These are phyloP conservation scores for Penicillium longicatenatum DNA, from an alignment of 495 filamentous ascomycete species.

Conservation along the genomic window DNA sequence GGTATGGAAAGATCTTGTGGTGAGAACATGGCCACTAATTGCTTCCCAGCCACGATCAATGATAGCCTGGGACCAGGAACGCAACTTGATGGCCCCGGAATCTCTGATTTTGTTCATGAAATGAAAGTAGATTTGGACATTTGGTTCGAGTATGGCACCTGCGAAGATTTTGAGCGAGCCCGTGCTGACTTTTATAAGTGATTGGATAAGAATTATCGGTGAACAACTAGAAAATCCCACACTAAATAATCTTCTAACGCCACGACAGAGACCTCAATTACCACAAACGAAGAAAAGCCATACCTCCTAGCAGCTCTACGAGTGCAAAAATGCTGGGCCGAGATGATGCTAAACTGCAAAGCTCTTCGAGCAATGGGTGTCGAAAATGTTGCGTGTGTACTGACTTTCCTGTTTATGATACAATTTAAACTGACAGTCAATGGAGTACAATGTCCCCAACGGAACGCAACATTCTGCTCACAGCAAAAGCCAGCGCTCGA, in stretches of 20 bases:
- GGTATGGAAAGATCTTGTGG: slow-evolving; percentile 18
- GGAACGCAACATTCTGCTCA: slow-evolving; percentile 43
- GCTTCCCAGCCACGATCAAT: slow-evolving; percentile 34
- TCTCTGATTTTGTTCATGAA: slow-evolving; percentile 45
- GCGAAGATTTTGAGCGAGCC: slow-evolving; percentile 4
- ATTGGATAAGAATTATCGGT: slow-evolving; percentile 50
- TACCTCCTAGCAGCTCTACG: slow-evolving; percentile 41
- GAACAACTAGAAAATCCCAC: not conserved
- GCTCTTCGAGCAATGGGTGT: slow-evolving; percentile 49
- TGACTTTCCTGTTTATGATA: not conserved
- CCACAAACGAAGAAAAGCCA: slow-evolving; percentile 35
- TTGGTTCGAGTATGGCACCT: slow-evolving; percentile 44
- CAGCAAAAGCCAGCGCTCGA: slow-evolving; percentile 51
- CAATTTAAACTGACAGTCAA: not conserved
- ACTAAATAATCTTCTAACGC: not conserved
- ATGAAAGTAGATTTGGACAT: slow-evolving; percentile 48
- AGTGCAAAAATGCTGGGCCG: slow-evolving; percentile 50
- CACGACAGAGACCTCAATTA: slow-evolving; percentile 16
- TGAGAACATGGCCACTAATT: too few relatives aligned
- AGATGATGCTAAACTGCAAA: slow-evolving; percentile 53
- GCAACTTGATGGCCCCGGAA: slow-evolving; percentile 26
- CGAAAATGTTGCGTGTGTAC: slow-evolving; percentile 45
- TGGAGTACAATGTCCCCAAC: slow-evolving; percentile 41
- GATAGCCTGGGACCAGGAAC: slow-evolving; percentile 29
- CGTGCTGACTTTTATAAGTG: slow-evolving; percentile 25